Percentiles rank a stretch among this genome's conserved stretches.
Evolutionary conservation across 441 rosid genomes (phyloP).

Genomic region (Populus hybrid): DNA sequence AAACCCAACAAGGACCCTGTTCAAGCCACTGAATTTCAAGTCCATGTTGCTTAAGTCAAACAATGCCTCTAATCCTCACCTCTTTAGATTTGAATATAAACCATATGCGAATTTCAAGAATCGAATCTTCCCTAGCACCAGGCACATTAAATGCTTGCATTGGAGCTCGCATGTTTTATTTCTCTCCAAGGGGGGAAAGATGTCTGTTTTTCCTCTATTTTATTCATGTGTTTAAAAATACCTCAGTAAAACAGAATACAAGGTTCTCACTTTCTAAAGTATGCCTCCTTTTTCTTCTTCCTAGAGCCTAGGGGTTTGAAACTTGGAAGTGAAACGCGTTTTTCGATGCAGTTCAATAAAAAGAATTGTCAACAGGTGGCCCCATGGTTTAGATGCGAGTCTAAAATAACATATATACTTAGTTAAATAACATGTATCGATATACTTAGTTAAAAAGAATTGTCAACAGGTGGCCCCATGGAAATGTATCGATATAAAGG

Average conservation of each 20-base stretch:
- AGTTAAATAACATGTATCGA: constrained; percentile 13
- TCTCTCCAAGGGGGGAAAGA: constrained; percentile 51
- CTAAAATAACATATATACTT: constrained; percentile 1
- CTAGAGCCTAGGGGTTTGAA: constrained; percentile 36
- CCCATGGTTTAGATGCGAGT: constrained; percentile 9
- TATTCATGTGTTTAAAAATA: constrained; percentile 11
- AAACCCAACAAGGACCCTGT: constrained; percentile 31
- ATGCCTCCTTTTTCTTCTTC: constrained; percentile 12
- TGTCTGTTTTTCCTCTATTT: constrained; percentile 54
- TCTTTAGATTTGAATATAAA: constrained; percentile 15
- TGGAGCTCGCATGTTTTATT: constrained; percentile 48
- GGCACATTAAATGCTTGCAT: constrained; percentile 55
- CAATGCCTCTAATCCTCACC: constrained; percentile 38
- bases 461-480: no score
- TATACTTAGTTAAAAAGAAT: no score
- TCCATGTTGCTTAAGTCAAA: constrained; percentile 31
- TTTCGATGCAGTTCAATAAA: constrained; percentile 13
- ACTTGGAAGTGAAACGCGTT: constrained; percentile 20
- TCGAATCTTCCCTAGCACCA: constrained; percentile 65
- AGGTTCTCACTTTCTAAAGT: constrained; percentile 21
- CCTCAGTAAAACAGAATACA: constrained; percentile 8
- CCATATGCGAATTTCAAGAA: constrained; percentile 39
- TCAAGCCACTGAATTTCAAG: constrained; percentile 30
- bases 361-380: constrained; percentile 9
- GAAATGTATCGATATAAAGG: not conserved